Conservation (phyloP, 108 stramenopile species). For the Nannochloropsis gaditana region DNA sequence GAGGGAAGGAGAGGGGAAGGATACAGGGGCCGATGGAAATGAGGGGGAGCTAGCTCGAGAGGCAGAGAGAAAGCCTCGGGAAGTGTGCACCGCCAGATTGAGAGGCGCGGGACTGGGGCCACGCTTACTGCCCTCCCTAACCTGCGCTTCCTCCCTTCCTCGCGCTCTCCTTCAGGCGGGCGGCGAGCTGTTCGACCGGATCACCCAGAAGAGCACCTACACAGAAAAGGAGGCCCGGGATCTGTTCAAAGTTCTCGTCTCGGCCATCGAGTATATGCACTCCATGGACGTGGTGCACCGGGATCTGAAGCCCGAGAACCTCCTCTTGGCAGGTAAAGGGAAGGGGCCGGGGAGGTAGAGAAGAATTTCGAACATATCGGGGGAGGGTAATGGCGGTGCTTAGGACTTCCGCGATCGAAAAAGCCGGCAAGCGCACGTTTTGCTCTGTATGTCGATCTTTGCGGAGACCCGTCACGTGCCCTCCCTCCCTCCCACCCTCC, state of each 20-base stretch:
- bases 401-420: neutral
- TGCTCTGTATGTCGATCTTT: neutral
- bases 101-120: neutral
- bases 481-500: neutral
- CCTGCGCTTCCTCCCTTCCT: neutral
- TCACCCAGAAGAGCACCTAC: slow-evolving; percentile 81
- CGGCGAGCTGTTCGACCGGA: slow-evolving; percentile 94
- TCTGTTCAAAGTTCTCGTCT: slow-evolving; percentile 62
- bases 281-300: slow-evolving; percentile 57
- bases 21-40: neutral
- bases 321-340: slow-evolving; percentile 60
- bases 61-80: neutral
- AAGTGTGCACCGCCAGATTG: neutral
- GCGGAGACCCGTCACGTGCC: no score
- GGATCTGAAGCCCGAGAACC: slow-evolving; percentile 76
- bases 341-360: slow-evolving; percentile 75
- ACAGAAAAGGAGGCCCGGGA: slow-evolving; percentile 87
- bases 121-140: neutral
- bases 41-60: neutral
- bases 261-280: slow-evolving; percentile 74
- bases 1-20: no score
- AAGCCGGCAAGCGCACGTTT: neutral
- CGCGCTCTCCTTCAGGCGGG: slow-evolving; percentile 57
- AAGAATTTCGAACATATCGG: slow-evolving; percentile 85
- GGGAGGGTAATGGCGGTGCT: slow-evolving; percentile 48